Percentiles rank a stretch among this genome's conserved stretches.
Conservation (phyloP, 106 monocot species). For the Dendrobium nobile region DNA sequence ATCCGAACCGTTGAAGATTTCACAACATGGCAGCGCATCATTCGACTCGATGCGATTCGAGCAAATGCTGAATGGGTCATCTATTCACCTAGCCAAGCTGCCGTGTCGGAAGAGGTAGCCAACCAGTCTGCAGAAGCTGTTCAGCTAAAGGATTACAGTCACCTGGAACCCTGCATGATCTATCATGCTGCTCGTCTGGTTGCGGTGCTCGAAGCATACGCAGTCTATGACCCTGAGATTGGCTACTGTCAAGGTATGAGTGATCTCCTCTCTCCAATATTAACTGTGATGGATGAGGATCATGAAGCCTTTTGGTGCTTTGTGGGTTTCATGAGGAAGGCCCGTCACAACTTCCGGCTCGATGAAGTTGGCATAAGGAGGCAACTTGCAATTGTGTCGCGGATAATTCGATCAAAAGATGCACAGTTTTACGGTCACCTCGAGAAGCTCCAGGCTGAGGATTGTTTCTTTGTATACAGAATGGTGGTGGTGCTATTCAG, state of each 20-base stretch:
- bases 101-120: conserved; percentile 41
- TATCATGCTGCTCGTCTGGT: conserved; percentile 77
- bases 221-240: conserved; percentile 70
- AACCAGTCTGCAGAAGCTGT: conserved; percentile 34
- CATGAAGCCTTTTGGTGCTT: conserved; percentile 89
- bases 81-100: conserved; percentile 41
- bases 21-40: conserved; percentile 80
- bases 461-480: conserved; percentile 89
- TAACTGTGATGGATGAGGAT: conserved; percentile 76
- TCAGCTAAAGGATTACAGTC: conserved; percentile 58
- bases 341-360: conserved; percentile 83
- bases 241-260: conserved; percentile 99
- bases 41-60: conserved; percentile 72
- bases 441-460: conserved; percentile 81
- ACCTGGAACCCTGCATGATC: conserved; percentile 73
- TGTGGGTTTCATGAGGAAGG: conserved; percentile 83
- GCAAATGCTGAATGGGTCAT: conserved; percentile 77
- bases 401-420: conserved; percentile 76
- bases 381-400: conserved; percentile 58
- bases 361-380: conserved; percentile 85
- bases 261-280: conserved; percentile 69
- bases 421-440: conserved; percentile 61
- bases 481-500: conserved; percentile 89
- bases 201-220: conserved; percentile 73
- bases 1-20: conserved; percentile 54